Percentiles rank a stretch among this genome's conserved stretches.
These are phyloP conservation scores for Leishmania tarentolae DNA, from an alignment of 208 protist genomes.

Conservation along the genomic window DNA sequence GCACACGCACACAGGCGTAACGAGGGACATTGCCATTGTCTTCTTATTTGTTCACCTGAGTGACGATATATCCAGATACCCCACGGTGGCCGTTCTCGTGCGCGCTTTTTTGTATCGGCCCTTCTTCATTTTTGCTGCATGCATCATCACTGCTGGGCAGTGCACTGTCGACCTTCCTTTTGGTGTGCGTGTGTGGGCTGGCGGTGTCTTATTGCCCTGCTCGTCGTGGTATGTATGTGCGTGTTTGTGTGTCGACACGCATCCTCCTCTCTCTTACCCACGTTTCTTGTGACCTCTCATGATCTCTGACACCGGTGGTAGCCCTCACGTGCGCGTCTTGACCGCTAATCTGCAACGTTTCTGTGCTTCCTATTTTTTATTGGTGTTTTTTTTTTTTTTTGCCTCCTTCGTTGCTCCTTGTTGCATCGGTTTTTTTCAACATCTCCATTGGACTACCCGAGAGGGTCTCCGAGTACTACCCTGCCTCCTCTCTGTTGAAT, in stretches of 20 bases:
- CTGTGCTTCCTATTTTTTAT: neutral
- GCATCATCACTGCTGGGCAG: no score
- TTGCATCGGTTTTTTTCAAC: neutral
- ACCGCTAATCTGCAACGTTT: neutral
- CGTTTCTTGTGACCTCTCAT: neutral
- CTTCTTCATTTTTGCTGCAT: neutral
- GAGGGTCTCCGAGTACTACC: neutral
- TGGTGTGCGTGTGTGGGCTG: no score
- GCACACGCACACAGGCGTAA: no score
- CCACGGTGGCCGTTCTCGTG: neutral
- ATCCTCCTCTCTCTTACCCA: neutral
- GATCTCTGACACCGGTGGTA: neutral
- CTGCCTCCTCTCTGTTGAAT: neutral
- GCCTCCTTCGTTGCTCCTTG: no score
- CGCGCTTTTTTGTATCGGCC: neutral
- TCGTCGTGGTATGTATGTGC: neutral
- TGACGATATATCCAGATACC: no score
- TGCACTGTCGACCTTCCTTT: no score
- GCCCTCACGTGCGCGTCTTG: neutral
- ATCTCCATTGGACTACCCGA: neutral
- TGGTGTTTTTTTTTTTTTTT: neutral
- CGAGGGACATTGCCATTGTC: no score
- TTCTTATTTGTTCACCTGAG: neutral
- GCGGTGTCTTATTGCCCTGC: neutral
- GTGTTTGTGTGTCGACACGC: neutral